phyloP scores from a whole-genome alignment of 75 land plant species.

The Larix kaempferi region DNA sequence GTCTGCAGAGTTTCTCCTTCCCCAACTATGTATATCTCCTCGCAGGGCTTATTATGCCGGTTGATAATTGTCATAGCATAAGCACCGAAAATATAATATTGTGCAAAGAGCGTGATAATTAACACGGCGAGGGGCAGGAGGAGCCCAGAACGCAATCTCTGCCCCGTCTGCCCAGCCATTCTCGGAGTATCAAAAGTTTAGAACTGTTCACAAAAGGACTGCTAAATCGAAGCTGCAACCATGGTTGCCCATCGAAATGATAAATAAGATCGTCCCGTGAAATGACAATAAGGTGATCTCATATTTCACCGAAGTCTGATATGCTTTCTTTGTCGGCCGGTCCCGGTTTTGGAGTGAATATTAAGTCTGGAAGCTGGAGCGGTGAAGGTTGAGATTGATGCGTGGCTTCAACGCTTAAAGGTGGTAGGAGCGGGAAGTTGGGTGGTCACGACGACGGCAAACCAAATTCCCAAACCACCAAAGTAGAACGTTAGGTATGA shows the following conservation, averaged over 20 bases:
- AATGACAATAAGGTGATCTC: background rate
- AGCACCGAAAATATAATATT: background rate
- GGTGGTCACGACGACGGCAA: no score
- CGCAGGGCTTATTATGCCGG: slow-evolving; percentile 25
- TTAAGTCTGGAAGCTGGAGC: background rate
- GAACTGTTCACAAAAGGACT: no score
- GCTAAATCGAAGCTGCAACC: no score
- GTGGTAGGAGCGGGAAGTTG: no score
- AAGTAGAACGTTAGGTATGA: no score
- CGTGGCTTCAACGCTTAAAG: background rate
- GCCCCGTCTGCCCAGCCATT: no score
- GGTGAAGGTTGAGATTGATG: background rate
- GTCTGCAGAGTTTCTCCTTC: slow-evolving; percentile 65
- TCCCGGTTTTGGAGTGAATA: background rate
- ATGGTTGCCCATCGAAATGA: no score
- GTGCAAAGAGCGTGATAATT: background rate
- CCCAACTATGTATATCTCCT: slow-evolving; percentile 51
- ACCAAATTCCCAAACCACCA: no score
- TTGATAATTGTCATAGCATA: background rate
- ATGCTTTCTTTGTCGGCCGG: background rate
- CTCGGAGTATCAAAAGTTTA: no score
- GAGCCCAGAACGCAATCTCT: background rate
- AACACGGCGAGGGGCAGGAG: background rate
- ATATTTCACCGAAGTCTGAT: background rate
- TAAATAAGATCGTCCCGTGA: background rate